Percentiles rank a stretch among this genome's conserved stretches.
Evolutionary conservation across 2,329 filamentous ascomycete species (phyloP).

Genomic region (Sarocladium strictum): DNA sequence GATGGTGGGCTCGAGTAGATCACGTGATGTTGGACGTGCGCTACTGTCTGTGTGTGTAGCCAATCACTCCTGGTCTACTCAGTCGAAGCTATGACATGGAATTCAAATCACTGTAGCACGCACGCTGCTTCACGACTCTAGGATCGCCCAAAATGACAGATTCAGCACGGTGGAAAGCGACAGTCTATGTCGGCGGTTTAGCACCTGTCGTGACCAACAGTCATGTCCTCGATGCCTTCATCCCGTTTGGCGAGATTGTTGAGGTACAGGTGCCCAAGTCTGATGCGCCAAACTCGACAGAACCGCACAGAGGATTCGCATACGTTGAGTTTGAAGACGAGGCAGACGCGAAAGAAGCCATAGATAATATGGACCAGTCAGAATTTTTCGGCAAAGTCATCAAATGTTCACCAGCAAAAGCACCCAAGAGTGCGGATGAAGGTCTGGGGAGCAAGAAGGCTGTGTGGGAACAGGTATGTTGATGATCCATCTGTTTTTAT

Average conservation of each 20-base stretch:
- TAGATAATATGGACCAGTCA: slow-evolving; percentile 98
- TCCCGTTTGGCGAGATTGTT: slow-evolving; percentile 93
- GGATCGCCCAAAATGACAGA: slow-evolving; percentile 61
- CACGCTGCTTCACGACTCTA: neutral
- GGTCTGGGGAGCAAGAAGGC: slow-evolving; percentile 90
- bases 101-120: neutral
- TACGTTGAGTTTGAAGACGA: slow-evolving; percentile 91
- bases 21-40: slow-evolving; percentile 21
- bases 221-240: slow-evolving; percentile 82
- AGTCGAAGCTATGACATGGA: neutral
- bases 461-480: slow-evolving; percentile 90
- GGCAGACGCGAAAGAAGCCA: slow-evolving; percentile 85
- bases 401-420: slow-evolving; percentile 87
- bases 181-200: slow-evolving; percentile 86
- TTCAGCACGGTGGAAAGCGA: slow-evolving; percentile 77
- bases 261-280: slow-evolving; percentile 88
- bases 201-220: slow-evolving; percentile 69
- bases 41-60: neutral
- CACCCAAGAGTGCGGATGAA: slow-evolving; percentile 81
- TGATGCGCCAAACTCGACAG: slow-evolving; percentile 70
- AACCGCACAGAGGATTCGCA: slow-evolving; percentile 85
- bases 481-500: no score
- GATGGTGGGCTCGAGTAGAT: slow-evolving; percentile 13
- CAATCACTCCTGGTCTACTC: neutral
- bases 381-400: slow-evolving; percentile 90